A percentile compares a stretch with the other conserved stretches of the same genome.
Evolutionary conservation across 805 yeast species (phyloP).

Genomic region (Suhomyces canberraensis): DNA sequence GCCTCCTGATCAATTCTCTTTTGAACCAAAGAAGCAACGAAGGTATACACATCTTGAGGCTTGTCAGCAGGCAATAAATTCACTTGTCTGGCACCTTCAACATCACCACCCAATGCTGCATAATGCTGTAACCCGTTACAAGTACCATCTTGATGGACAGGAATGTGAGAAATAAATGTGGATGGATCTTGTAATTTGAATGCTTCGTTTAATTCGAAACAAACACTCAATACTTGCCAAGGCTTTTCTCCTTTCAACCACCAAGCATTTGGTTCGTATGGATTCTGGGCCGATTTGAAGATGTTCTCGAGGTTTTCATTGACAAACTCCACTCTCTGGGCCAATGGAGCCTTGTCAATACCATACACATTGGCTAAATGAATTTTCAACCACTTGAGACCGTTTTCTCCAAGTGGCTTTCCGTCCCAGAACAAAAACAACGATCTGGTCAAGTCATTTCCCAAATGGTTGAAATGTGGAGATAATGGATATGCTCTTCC

Average conservation of each 20-base stretch:
- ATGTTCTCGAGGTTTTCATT: slow-evolving; percentile 56
- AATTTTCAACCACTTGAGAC: slow-evolving; percentile 71
- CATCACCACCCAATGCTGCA: slow-evolving; percentile 84
- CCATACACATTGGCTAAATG: slow-evolving; percentile 75
- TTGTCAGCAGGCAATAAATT: slow-evolving; percentile 66
- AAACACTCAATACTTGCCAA: slow-evolving; percentile 75
- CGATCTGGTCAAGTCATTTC: slow-evolving; percentile 74
- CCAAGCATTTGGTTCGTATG: slow-evolving; percentile 56
- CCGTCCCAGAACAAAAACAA: slow-evolving; percentile 76
- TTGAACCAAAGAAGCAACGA: slow-evolving; percentile 64
- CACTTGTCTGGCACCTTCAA: slow-evolving; percentile 79
- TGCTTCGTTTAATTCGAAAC: slow-evolving; percentile 65
- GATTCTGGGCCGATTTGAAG: slow-evolving; percentile 57
- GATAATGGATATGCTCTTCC: slow-evolving; percentile 83
- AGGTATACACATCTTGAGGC: slow-evolving; percentile 75
- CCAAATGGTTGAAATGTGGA: slow-evolving; percentile 78
- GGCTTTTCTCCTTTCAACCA: slow-evolving; percentile 79
- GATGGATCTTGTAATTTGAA: slow-evolving; percentile 60
- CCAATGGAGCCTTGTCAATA: slow-evolving; percentile 66
- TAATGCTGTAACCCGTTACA: slow-evolving; percentile 85
- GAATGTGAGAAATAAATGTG: slow-evolving; percentile 63
- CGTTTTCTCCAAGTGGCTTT: slow-evolving; percentile 58
- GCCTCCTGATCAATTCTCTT: slow-evolving; percentile 53
- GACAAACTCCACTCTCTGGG: slow-evolving; percentile 58
- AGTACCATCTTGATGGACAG: slow-evolving; percentile 85